Percentiles rank a stretch among this genome's conserved stretches.
Evolutionary conservation across 2,329 filamentous ascomycete species (phyloP).

Genomic region (Monosporascus sp.): DNA sequence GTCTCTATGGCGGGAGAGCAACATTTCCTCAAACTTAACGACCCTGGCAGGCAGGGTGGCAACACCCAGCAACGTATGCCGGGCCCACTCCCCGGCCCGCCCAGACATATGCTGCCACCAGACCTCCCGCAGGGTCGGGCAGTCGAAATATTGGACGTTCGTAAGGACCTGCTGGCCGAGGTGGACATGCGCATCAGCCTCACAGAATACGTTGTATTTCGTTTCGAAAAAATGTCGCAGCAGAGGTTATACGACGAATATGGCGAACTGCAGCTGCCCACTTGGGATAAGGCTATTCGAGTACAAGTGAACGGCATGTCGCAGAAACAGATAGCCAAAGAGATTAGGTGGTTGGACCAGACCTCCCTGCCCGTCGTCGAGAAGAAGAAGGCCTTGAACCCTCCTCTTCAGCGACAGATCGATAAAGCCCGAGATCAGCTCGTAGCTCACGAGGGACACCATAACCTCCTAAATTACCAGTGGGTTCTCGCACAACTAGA

Average conservation of each 20-base stretch:
- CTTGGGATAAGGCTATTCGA: conserved; percentile 35
- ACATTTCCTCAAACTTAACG: conserved; percentile 1
- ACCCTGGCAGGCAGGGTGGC: not conserved
- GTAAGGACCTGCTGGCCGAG: conserved; percentile 30
- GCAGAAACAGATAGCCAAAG: conserved; percentile 30
- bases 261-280: conserved; percentile 27
- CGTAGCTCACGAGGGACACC: conserved; percentile 21
- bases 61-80: not conserved
- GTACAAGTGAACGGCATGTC: conserved; percentile 31
- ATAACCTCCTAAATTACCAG: conserved; percentile 31
- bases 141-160: conserved; percentile 32
- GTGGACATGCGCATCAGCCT: conserved; percentile 33
- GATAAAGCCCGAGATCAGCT: conserved; percentile 33
- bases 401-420: conserved; percentile 36
- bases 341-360: conserved; percentile 33
- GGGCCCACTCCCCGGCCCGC: not conserved
- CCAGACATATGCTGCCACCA: conserved; percentile 3
- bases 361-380: conserved; percentile 26
- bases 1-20: not conserved
- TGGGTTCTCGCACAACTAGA: conserved; percentile 42
- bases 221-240: conserved; percentile 34
- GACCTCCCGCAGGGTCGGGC: conserved; percentile 4
- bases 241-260: conserved; percentile 31
- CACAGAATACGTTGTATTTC: conserved; percentile 35
- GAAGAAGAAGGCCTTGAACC: conserved; percentile 34